Percentiles rank a stretch among this genome's conserved stretches.
Evolutionary conservation across 2,329 filamentous ascomycete genomes (phyloP).

Genomic region (Teratosphaeriaceae sp.): DNA sequence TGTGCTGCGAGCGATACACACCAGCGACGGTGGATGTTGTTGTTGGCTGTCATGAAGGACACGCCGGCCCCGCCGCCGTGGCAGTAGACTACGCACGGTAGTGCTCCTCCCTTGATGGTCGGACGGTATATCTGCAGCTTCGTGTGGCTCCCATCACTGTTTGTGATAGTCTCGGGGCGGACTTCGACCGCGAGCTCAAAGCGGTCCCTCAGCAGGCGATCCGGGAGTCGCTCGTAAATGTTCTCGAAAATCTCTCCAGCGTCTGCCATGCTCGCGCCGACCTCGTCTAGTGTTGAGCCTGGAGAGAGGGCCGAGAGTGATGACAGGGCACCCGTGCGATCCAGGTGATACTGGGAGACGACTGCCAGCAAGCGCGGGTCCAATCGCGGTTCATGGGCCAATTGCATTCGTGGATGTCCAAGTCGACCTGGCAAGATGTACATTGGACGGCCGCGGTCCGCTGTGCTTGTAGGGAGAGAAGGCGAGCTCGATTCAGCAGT

Average conservation of each 20-base stretch:
- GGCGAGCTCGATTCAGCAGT: too few relatives aligned
- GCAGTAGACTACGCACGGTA: slow-evolving; percentile 14
- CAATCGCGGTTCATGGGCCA: background rate
- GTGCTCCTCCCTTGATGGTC: background rate
- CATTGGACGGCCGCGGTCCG: background rate
- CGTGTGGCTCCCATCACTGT: slow-evolving; percentile 8
- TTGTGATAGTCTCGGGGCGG: slow-evolving; percentile 5
- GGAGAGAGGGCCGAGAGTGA: background rate
- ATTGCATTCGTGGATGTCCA: background rate
- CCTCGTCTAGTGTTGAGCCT: slow-evolving; percentile 3
- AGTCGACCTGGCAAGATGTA: slow-evolving; percentile 4
- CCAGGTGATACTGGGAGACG: background rate
- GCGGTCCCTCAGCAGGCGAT: slow-evolving; percentile 29
- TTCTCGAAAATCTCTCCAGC: slow-evolving; percentile 31
- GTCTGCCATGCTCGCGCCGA: background rate
- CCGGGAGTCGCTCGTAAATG: slow-evolving; percentile 79
- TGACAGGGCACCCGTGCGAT: background rate
- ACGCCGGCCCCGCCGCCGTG: slow-evolving; percentile 15
- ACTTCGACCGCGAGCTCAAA: slow-evolving; percentile 4
- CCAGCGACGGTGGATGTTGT: slow-evolving; percentile 12
- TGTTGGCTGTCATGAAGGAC: slow-evolving; percentile 1
- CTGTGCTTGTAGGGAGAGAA: too few relatives aligned
- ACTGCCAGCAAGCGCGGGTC: background rate
- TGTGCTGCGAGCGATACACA: slow-evolving; percentile 8
- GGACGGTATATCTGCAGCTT: slow-evolving; percentile 7